Base-by-base conservation (phyloP, 177 flowering plant species). In the Vitis hybrid region DNA sequence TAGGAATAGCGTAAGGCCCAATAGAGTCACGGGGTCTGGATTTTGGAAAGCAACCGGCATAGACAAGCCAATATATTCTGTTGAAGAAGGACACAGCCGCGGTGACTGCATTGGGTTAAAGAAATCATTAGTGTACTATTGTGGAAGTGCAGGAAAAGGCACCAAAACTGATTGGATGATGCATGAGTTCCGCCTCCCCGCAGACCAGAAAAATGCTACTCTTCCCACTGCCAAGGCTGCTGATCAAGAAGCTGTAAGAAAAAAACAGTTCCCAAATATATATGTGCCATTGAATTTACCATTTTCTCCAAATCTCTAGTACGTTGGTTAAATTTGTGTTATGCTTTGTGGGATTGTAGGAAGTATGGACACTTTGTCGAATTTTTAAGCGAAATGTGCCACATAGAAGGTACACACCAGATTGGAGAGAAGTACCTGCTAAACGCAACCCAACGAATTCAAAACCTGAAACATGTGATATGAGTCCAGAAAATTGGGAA, bases 291-390 rank as follows among this genome's bases (percentile, higher is more conserved):
- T 40, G 46, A 7, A 40, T 40, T 40, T 40, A 40, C 46, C 46
- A 6, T 40, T 40, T 40, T 0, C 46, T 40, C 46, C 0, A 40
- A 40, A 5, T 40, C 8, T 40, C 6, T 40, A 40, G 46, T 40
- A 40, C 2, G 8, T 40, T 40, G 46, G 8, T 40, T 40, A 40
- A 40, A 0, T 40, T 6, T 40, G 46, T 40, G 46, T 40, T 40
- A 40, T 40, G 46, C 46, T 40, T 40, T 40, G 8, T 40, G 46
- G 46, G 46, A 40, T 40, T 40, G 52, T 81, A 85, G 88, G 88
- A 85, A 72, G 88, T 85, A n/a, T 82, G 84, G 88, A 85, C 88
- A 13, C 66, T 85, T 1, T 85, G 88, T 61, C 61, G 88, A 72
- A 82, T 85, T 9, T 66, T 85, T 62, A 81, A 79, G 60, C 61